Base-by-base conservation (phyloP, 495 filamentous ascomycete genomes). In the Aspergillus sparsus region DNA sequence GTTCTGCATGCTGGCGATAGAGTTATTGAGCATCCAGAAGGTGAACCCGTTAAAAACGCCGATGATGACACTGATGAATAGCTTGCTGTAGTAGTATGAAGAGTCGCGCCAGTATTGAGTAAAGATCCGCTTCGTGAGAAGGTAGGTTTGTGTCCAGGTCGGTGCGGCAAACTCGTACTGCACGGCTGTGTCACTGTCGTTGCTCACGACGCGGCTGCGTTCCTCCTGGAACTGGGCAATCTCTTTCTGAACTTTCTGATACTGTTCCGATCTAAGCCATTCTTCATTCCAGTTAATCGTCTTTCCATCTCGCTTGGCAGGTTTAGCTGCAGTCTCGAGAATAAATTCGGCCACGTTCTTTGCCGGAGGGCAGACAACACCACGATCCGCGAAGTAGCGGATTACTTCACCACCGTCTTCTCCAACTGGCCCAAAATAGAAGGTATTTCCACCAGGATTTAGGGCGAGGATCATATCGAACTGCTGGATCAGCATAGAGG, bases 281-380 rank as follows among this genome's bases (percentile, higher is more conserved):
- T 89, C 86, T 50, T 88, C 80, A 66, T 85, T 85, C 89, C 89
- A 92, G 68, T 89, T 79, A 9, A 86, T 64, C 35, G 71, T 63
- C 62, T 79, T 81, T 47, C 84, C 81, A 59, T 85, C 75, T 47
- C 74, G 62, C 32, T 72, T 62, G 34, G 74, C 75, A 6, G 79
- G 71, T 63, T 89, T 90, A 7, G 88, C 85, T 33, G 89, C 89
- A 0, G 87, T 89, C 63, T 95, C 90, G 3, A 96, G 80, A 37
- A 96, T 89, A 71, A 92, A 93, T 68, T 96, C 92, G 32, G 92
- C 92, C 11, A 90, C 81, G 69, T 95, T 95, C 75, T 88, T 87
- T 6, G 77, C 71, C 0, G 83, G 81, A 5, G 83, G 82, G 62
- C 85, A 88, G 13, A 80, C 67, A 35, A 83, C 80, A 34, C 86